Evolutionary conservation across 2,329 filamentous ascomycete species (phyloP).

Genomic region (Aspergillus sp.): DNA sequence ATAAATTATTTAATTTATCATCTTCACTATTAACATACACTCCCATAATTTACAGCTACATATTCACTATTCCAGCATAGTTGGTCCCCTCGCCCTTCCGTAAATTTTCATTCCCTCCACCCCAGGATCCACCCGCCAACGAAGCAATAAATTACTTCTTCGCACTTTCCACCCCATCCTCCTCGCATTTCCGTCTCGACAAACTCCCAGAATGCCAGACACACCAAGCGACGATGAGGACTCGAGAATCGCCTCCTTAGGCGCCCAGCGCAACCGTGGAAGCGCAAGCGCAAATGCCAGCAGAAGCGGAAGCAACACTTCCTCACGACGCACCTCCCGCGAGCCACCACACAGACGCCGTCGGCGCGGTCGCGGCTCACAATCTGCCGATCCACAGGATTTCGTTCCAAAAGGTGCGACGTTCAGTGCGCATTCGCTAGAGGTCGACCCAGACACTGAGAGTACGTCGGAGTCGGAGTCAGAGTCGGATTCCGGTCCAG

Average conservation of each 20-base stretch:
- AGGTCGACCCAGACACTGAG: conserved; percentile 34
- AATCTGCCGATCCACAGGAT: conserved; percentile 29
- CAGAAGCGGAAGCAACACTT: conserved; percentile 17
- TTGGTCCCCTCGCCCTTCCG: conserved; percentile 3
- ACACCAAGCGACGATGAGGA: conserved; percentile 39
- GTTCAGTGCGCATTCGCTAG: conserved; percentile 35
- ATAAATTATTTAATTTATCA: neutral
- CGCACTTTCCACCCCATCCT: neutral
- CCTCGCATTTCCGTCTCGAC: neutral
- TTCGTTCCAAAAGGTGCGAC: conserved; percentile 38
- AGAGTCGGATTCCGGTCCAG: conserved; percentile 25
- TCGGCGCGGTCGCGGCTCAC: conserved; percentile 24
- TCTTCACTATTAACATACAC: neutral
- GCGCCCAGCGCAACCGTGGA: conserved; percentile 35
- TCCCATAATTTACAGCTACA: neutral
- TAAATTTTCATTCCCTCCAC: conserved; percentile 8
- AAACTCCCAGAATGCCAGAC: conserved; percentile 22
- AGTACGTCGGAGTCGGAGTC: conserved; percentile 30
- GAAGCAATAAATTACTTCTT: neutral
- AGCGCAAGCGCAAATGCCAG: neutral
- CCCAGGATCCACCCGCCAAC: neutral
- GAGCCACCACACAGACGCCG: conserved; percentile 27
- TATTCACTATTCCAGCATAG: neutral
- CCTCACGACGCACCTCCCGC: conserved; percentile 20
- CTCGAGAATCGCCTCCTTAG: conserved; percentile 48